Evolutionary conservation across 495 filamentous ascomycete species (phyloP), one percentile per base, ranked within the genome.

Genomic region (Aspergillus saccharolyticus): DNA sequence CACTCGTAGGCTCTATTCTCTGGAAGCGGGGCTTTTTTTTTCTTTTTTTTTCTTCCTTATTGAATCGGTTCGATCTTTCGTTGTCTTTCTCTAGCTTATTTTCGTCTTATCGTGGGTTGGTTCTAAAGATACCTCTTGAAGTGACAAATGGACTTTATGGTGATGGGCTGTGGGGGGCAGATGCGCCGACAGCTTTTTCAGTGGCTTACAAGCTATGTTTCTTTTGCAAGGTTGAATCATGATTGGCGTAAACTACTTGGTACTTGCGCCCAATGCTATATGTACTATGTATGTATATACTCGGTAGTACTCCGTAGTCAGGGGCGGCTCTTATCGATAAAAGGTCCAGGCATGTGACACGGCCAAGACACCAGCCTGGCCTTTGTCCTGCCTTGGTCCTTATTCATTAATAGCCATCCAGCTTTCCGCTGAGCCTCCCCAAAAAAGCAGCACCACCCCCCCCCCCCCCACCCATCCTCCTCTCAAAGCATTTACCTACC

Each of bases 301-400:
- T 59, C 45, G 28, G 53, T 48, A 30, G 33, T 39, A 39, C 33
- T 39, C 33, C 33, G 33, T 39, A 39, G 33, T 6, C 14, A 51
- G 20, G 15, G 12, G 30, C 0, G 4, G 2, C 48, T 18, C 14
- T 17, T 44, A 22, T 54, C 20, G 39, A 25, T 28, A 22, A 22
- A 21, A 9, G 44, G 18, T 18, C 19, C 18, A 53, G 47, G 57
- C 64, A 67, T 67, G 64, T 67, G 66, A 62, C 63, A 56, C 42
- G 60, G 63, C 63, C 60, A 61, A 59, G 58, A 60, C 59, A 67
- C 63, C 67, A 70, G 58, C 52, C 64, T 70, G 67, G 65, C 67
- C 67, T 70, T 67, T 70, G 19, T 22, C 44, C n/a, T n/a, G n/a
- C n/a, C n/a, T n/a, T n/a, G n/a, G n/a, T n/a, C n/a, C n/a, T n/a